Base-by-base conservation (phyloP, 1,284 basidiomycete genomes). In the Tilletia indica region DNA sequence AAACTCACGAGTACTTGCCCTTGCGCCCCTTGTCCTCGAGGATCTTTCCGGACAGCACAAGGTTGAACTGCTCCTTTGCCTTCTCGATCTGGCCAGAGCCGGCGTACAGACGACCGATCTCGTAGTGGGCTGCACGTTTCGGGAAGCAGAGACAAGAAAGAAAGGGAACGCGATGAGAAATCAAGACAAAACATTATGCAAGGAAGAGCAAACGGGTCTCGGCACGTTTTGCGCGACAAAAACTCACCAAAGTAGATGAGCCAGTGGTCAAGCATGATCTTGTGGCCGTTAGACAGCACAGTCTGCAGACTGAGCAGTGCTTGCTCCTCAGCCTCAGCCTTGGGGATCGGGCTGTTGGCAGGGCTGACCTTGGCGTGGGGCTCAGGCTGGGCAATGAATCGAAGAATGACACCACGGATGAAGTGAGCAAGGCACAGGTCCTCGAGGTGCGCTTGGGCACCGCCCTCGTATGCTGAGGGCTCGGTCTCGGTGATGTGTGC, bases 381-480 rank as follows among this genome's bases (percentile, higher is more conserved):
- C 71, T 84, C 82, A 45, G 82, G 82, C 69, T 74, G 76, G n/a
- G 82, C 82, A 69, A 84, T 78, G 71, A 80, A 80, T 36, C 80
- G 80, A 67, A 83, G 76, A 34, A 77, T 77, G 3, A 83, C 82
- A 36, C 79, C 82, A 12, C 79, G 80, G 12, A 84, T 73, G 71
- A 84, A 84, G 75, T 83, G 81, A 11, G 78, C 78, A 11, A 84
- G 73, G 66, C 80, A 80, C 19, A 78, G 71, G 38, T 84, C 82
- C 75, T 84, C 82, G 69, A 78, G 77, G 73, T 77, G 77, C 64
- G 76, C 76, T 0, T 78, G 76, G 4, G 68, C 68, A 4, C 71
- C 74, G 3, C 73, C 73, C 12, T 77, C 74, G 45, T 74, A 73
- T 71, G 79, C 78, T 58, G 72, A 67, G 45, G 72, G 68, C 6